Evolutionary conservation across 495 filamentous ascomycete genomes (phyloP).

Genomic region (Emericellopsis terricola): DNA sequence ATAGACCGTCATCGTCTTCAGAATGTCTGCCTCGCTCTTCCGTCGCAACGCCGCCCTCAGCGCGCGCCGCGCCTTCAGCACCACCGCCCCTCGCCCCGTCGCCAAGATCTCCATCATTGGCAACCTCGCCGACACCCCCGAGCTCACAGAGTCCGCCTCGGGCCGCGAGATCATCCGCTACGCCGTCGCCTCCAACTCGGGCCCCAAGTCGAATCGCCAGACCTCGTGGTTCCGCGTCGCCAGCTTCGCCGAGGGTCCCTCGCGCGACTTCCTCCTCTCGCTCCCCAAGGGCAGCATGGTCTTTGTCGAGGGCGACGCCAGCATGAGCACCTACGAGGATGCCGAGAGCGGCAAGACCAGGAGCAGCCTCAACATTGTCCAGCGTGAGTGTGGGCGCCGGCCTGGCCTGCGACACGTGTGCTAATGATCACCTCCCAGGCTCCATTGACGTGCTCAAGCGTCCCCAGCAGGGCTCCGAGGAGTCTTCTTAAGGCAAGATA

Average conservation of each 20-base stretch:
- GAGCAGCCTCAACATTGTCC: conserved; percentile 41
- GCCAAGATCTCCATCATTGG: conserved; percentile 46
- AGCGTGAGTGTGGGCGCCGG: conserved; percentile 38
- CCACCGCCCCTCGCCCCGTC: conserved; percentile 38
- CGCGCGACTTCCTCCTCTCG: conserved; percentile 43
- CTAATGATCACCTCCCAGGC: conserved; percentile 17
- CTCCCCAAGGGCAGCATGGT: conserved; percentile 66
- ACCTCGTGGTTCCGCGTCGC: conserved; percentile 65
- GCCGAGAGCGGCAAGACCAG: conserved; percentile 43
- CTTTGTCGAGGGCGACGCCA: conserved; percentile 56
- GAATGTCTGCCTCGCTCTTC: conserved; percentile 23
- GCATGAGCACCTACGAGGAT: conserved; percentile 40
- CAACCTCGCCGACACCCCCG: conserved; percentile 47
- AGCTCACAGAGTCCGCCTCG: conserved; percentile 42
- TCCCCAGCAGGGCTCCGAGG: too few species aligned
- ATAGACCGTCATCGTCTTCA: too few species aligned
- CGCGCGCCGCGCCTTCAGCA: conserved; percentile 34
- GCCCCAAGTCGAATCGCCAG: conserved; percentile 38
- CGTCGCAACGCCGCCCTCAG: conserved; percentile 17
- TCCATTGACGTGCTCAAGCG: conserved; percentile 39
- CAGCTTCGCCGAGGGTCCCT: conserved; percentile 42
- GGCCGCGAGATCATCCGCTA: conserved; percentile 55
- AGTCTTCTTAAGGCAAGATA: too few species aligned
- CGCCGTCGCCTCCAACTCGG: conserved; percentile 39
- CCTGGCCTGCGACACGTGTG: neutral